Conservation (phyloP, 352 stramenopile genomes). For the Globisporangium nagaii region DNA sequence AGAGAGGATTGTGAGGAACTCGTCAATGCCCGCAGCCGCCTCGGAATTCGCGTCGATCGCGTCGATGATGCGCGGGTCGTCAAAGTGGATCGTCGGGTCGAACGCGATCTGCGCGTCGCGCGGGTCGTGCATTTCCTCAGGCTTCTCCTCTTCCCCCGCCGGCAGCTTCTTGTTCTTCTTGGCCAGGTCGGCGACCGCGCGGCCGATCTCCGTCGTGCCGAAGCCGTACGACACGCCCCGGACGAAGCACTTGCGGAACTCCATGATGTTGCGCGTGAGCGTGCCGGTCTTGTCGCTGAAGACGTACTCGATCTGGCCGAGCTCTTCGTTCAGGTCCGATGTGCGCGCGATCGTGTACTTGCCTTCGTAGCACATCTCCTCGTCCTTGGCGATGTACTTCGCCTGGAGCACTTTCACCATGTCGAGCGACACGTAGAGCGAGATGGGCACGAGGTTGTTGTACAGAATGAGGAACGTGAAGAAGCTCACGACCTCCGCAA, state of each 20-base stretch:
- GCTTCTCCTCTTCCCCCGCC: slow-evolving; percentile 11
- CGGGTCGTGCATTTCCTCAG: slow-evolving; percentile 24
- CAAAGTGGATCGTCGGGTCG: slow-evolving; percentile 62
- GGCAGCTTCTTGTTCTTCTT: no score
- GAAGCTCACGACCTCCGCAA: slow-evolving; percentile 68
- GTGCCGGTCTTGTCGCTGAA: slow-evolving; percentile 99
- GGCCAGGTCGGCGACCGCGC: slow-evolving; percentile 43
- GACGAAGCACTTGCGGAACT: slow-evolving; percentile 91
- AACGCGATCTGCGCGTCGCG: slow-evolving; percentile 53
- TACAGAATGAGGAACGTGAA: slow-evolving; percentile 96
- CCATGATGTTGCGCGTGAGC: slow-evolving; percentile 98
- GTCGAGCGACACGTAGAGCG: slow-evolving; percentile 96
- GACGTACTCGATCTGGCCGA: slow-evolving; percentile 96
- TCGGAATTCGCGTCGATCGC: slow-evolving; percentile 23
- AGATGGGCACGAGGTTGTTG: slow-evolving; percentile 97
- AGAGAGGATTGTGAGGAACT: slow-evolving; percentile 66
- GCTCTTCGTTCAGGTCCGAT: slow-evolving; percentile 89
- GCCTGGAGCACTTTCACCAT: slow-evolving; percentile 88
- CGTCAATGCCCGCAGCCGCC: slow-evolving; percentile 33
- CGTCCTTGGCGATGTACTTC: slow-evolving; percentile 59
- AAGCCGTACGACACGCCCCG: slow-evolving; percentile 79
- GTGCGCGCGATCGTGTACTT: slow-evolving; percentile 80
- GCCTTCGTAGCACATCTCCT: slow-evolving; percentile 82
- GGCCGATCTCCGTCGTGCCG: slow-evolving; percentile 74
- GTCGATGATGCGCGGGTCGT: slow-evolving; percentile 57